phyloP scores from a whole-genome alignment of 2,329 filamentous ascomycete genomes.

The Colletotrichum lindemuthianum region DNA sequence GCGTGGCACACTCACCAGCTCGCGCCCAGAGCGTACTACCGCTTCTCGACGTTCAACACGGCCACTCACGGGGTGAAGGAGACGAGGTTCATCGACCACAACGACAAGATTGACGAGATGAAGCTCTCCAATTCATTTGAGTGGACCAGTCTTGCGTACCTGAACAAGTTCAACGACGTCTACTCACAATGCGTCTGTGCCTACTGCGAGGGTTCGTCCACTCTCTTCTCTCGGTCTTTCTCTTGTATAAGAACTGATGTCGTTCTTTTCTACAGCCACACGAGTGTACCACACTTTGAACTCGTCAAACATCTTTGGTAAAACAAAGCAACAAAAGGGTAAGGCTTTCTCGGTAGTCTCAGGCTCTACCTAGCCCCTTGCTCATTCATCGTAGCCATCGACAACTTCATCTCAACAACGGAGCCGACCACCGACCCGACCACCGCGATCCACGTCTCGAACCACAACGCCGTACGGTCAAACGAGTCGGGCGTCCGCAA shows the following conservation, averaged over 20 bases:
- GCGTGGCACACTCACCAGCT: slow-evolving; percentile 87
- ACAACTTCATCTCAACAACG: slow-evolving; percentile 52
- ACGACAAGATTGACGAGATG: slow-evolving; percentile 82
- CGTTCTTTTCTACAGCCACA: slow-evolving; percentile 50
- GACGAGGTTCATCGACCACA: slow-evolving; percentile 76
- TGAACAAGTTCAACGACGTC: slow-evolving; percentile 69
- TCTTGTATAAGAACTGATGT: not conserved
- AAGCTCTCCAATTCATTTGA: slow-evolving; percentile 73
- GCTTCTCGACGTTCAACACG: slow-evolving; percentile 55
- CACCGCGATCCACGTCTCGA: slow-evolving; percentile 71
- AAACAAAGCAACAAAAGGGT: slow-evolving; percentile 56
- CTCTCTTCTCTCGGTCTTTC: not conserved
- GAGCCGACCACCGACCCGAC: slow-evolving; percentile 50
- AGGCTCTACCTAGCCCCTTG: not conserved
- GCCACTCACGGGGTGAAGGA: slow-evolving; percentile 43
- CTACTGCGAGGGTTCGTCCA: slow-evolving; percentile 74
- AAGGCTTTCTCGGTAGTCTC: not conserved
- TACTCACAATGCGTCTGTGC: slow-evolving; percentile 85
- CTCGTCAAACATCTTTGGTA: slow-evolving; percentile 55
- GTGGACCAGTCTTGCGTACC: slow-evolving; percentile 77
- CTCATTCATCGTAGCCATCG: slow-evolving; percentile 33
- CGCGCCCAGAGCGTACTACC: slow-evolving; percentile 69
- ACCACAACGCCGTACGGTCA: slow-evolving; percentile 73
- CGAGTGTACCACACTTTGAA: slow-evolving; percentile 64
- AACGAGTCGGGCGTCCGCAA: slow-evolving; percentile 35